A percentile compares a stretch with the other conserved stretches of the same genome.
Evolutionary conservation across 306 rosid species (phyloP).

Genomic region (Fragaria nilgerrensis): DNA sequence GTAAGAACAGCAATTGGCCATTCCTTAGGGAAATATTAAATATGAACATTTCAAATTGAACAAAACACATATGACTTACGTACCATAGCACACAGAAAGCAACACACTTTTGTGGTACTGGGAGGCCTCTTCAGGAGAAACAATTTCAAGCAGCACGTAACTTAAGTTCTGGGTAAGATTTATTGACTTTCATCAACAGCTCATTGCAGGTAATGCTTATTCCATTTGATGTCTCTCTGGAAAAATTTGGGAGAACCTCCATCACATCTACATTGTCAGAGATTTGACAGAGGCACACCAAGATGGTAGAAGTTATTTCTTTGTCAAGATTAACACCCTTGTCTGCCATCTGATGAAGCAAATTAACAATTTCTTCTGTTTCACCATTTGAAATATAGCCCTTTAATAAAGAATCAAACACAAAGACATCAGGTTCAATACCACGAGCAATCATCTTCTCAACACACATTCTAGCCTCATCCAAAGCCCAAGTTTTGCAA

Average conservation of each 20-base stretch:
- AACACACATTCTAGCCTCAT: constrained; percentile 52
- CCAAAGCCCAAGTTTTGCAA: constrained; percentile 59
- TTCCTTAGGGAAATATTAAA: not conserved
- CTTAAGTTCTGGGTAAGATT: constrained; percentile 52
- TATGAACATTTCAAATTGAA: not conserved
- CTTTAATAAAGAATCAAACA: constrained; percentile 72
- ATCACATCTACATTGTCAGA: constrained; percentile 41
- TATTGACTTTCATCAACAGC: constrained; percentile 47
- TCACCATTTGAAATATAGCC: constrained; percentile 49
- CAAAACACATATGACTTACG: constrained; percentile 32
- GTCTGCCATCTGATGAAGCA: constrained; percentile 70
- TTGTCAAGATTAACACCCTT: constrained; percentile 61
- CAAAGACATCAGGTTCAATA: constrained; percentile 45
- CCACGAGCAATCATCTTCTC: constrained; percentile 65
- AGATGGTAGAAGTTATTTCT: constrained; percentile 56
- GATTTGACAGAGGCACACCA: constrained; percentile 52
- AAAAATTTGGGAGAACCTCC: constrained; percentile 60
- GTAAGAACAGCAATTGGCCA: not conserved
- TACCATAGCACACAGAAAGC: not conserved
- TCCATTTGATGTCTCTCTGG: constrained; percentile 39
- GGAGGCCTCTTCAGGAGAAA: constrained; percentile 20
- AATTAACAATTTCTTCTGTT: constrained; percentile 43
- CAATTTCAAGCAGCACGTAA: constrained; percentile 25
- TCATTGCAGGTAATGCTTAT: constrained; percentile 45
- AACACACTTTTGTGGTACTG: constrained; percentile 1